Evolutionary conservation across 2,329 filamentous ascomycete species (phyloP), one percentile per base, ranked within the genome.

Genomic region (Mariannaea elegans): DNA sequence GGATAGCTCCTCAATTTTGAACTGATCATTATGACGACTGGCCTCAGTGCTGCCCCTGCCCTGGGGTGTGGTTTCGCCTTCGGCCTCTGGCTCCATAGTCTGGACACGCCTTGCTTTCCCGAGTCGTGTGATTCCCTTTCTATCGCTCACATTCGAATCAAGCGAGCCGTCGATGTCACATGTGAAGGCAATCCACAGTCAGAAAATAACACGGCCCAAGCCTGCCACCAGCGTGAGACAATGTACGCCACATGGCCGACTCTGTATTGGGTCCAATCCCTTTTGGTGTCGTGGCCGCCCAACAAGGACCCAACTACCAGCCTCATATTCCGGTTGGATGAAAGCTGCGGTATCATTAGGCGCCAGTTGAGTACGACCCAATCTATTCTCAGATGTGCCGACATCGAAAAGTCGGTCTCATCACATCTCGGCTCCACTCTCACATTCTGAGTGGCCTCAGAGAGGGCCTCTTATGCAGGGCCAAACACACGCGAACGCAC

Each of bases 361-460:
- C 69, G 62, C 57, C 61, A 52, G 54, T 41, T 54, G 46, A 61
- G 56, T 47, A 60, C 59, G 50, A 65, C 67, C 68, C 65, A 65
- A 69, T 57, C 14, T 36, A 51, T 55, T 27, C 38, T 46, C 34
- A 50, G 56, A 29, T 52, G 53, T 65, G 63, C 48, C 5, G 49
- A 62, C 58, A 59, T 54, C 56, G 42, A 70, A 66, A 71, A 65
- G 65, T 66, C 67, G 67, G 67, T 69, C 65, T 67, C 65, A 54
- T 59, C 53, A 52, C 63, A 39, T 54, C 56, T 59, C 55, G 52
- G 65, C 62, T 67, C 68, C 68, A 71, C 68, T 41, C 31, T 39
- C 52, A 14, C 49, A 47, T 51, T 52, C 61, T 51, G 56, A 61
- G 52, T 68, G 58, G 66, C 46, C 38, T 47, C 52, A 39, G 45